Evolutionary conservation across 2,329 filamentous ascomycete species (phyloP).

Genomic region (Beauveria bassiana): DNA sequence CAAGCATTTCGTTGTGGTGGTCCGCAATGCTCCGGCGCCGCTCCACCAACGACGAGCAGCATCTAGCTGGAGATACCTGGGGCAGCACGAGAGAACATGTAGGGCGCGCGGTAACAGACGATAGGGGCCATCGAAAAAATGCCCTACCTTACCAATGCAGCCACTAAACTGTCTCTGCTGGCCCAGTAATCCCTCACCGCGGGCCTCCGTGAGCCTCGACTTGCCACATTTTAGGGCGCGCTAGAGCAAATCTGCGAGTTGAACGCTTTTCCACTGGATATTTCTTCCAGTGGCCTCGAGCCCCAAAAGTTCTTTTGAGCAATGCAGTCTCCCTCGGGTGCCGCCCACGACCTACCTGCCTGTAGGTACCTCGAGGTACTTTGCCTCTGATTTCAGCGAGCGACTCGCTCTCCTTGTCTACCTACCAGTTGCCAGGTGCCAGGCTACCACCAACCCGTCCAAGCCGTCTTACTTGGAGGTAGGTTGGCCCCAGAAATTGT

Average conservation of each 20-base stretch:
- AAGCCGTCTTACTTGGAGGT: not conserved
- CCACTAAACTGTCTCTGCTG: conserved; percentile 3
- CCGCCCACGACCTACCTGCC: too few relatives aligned
- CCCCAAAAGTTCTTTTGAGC: not conserved
- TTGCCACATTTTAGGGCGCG: not conserved
- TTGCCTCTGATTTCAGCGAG: not conserved
- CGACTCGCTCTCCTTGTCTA: too few relatives aligned
- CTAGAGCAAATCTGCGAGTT: not conserved
- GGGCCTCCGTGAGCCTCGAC: not conserved
- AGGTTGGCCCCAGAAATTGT: conserved; percentile 2
- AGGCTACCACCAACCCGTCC: not conserved
- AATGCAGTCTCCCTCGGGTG: too few relatives aligned
- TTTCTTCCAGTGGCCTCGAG: not conserved
- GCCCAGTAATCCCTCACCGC: conserved; percentile 1
- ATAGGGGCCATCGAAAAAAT: conserved; percentile 1
- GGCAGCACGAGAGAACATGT: not conserved
- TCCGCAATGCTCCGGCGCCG: conserved; percentile 6
- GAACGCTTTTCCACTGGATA: not conserved
- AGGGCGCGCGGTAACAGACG: not conserved
- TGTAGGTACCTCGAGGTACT: not conserved
- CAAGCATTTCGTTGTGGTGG: not conserved
- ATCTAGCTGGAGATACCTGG: conserved; percentile 6
- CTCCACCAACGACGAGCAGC: not conserved
- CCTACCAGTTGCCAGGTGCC: too few relatives aligned
- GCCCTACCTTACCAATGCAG: not conserved